These are phyloP conservation scores for Hamiltosporidium tvaerminnensis DNA, from an alignment of 371 early-diverging fungal genomes.

Conservation along the genomic window DNA sequence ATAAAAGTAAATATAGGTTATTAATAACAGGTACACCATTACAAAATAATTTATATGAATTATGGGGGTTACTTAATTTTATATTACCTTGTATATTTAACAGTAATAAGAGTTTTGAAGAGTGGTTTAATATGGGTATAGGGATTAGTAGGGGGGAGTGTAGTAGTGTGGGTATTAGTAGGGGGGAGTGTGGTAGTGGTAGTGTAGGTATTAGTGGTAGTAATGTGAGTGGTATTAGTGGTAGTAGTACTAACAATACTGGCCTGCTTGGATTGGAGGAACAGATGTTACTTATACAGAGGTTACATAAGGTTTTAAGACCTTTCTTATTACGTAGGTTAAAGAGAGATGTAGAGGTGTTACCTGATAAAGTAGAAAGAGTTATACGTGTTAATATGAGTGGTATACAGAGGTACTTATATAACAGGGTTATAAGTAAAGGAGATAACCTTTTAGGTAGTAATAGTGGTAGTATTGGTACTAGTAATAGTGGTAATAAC, in stretches of 20 bases:
- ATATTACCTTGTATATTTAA: conserved; percentile 81
- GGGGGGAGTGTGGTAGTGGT: too few species aligned
- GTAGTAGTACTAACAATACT: too few species aligned
- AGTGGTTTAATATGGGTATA: conserved; percentile 72
- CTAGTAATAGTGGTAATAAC: too few species aligned
- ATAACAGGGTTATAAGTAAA: too few species aligned
- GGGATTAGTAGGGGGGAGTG: conserved; percentile 68
- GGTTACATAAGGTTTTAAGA: conserved; percentile 82
- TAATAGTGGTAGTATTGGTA: too few species aligned
- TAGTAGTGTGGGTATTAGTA: too few species aligned
- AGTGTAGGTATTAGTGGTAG: too few species aligned
- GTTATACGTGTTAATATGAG: conserved; percentile 68
- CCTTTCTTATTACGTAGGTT: conserved; percentile 87
- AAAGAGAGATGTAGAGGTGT: conserved; percentile 88
- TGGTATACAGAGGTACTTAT: conserved; percentile 51
- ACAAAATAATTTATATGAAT: conserved; percentile 91
- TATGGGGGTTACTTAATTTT: conserved; percentile 93
- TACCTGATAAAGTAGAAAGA: conserved; percentile 65
- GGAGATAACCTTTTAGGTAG: too few species aligned
- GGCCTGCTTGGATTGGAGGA: conserved; percentile 94
- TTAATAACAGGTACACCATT: conserved; percentile 95
- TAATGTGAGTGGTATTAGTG: too few species aligned
- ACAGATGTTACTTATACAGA: conserved; percentile 74
- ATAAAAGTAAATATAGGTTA: conserved; percentile 70
- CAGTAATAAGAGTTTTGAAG: conserved; percentile 78